Evolutionary conservation across 2,329 filamentous ascomycete species (phyloP).

Genomic region (Nemania serpens): DNA sequence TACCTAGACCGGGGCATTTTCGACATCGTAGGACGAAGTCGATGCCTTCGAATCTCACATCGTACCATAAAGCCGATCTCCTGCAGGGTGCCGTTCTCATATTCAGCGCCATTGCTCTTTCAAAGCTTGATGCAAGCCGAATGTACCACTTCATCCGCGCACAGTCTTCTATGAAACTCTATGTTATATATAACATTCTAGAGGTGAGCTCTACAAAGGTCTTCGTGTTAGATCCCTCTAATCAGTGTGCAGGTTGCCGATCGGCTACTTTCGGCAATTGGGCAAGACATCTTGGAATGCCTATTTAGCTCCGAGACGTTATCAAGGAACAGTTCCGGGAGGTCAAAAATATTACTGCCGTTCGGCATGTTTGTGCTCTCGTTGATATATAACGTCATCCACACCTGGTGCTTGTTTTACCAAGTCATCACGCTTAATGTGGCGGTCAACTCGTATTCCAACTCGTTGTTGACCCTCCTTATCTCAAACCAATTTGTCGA

Average conservation of each 20-base stretch:
- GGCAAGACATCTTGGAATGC: slow-evolving; percentile 95
- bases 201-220: slow-evolving; percentile 59
- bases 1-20: slow-evolving; percentile 43
- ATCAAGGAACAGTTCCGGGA: slow-evolving; percentile 82
- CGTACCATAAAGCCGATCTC: slow-evolving; percentile 93
- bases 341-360: slow-evolving; percentile 87
- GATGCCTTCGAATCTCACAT: slow-evolving; percentile 79
- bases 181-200: slow-evolving; percentile 97
- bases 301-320: slow-evolving; percentile 92
- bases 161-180: slow-evolving; percentile 95
- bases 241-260: slow-evolving; percentile 67
- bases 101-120: slow-evolving; percentile 80
- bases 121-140: slow-evolving; percentile 90
- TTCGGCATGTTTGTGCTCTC: slow-evolving; percentile 90
- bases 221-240: not conserved
- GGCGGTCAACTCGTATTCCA: slow-evolving; percentile 97
- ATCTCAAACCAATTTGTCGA: slow-evolving; percentile 99
- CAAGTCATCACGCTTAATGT: slow-evolving; percentile 98
- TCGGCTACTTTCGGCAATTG: slow-evolving; percentile 84
- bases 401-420: slow-evolving; percentile 89
- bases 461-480: slow-evolving; percentile 87
- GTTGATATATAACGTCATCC: slow-evolving; percentile 83
- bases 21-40: slow-evolving; percentile 79
- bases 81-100: slow-evolving; percentile 89
- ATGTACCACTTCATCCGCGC: slow-evolving; percentile 99